Evolutionary conservation across 2,329 filamentous ascomycete genomes (phyloP).

Genomic region (Trichophyton equinum): DNA sequence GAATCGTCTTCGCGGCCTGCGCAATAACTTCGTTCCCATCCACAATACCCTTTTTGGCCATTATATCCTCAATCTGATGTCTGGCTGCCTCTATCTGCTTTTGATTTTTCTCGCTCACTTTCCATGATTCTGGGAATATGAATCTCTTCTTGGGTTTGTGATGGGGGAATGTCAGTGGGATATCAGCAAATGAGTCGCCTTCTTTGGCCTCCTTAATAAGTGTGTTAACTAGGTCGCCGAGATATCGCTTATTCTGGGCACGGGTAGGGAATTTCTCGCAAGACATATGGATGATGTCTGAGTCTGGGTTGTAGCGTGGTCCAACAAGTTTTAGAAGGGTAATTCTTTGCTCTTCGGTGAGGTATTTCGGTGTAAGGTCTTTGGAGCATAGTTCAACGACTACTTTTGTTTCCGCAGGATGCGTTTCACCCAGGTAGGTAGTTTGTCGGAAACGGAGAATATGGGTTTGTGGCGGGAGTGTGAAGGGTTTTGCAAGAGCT

Average conservation of each 20-base stretch:
- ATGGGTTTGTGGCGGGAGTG: slow-evolving; percentile 49
- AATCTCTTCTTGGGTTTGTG: slow-evolving; percentile 55
- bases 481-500: slow-evolving; percentile 79
- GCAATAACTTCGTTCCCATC: slow-evolving; percentile 33
- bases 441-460: slow-evolving; percentile 93
- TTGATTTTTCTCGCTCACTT: slow-evolving; percentile 57
- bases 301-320: slow-evolving; percentile 73
- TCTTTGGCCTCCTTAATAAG: slow-evolving; percentile 68
- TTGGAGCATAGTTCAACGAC: slow-evolving; percentile 74
- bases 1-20: slow-evolving; percentile 22
- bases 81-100: slow-evolving; percentile 52
- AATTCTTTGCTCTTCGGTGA: slow-evolving; percentile 54
- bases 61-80: slow-evolving; percentile 27
- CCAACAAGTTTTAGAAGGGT: slow-evolving; percentile 86
- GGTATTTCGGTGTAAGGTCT: slow-evolving; percentile 49
- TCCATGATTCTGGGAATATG: slow-evolving; percentile 73
- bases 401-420: slow-evolving; percentile 86
- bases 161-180: slow-evolving; percentile 82
- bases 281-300: slow-evolving; percentile 72
- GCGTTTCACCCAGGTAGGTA: slow-evolving; percentile 84
- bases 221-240: slow-evolving; percentile 63
- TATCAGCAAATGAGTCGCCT: slow-evolving; percentile 71
- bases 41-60: slow-evolving; percentile 46
- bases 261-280: slow-evolving; percentile 79
- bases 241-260: slow-evolving; percentile 93